Conservation (phyloP, 805 yeast genomes). For the Scheffersomyces spartinae region DNA sequence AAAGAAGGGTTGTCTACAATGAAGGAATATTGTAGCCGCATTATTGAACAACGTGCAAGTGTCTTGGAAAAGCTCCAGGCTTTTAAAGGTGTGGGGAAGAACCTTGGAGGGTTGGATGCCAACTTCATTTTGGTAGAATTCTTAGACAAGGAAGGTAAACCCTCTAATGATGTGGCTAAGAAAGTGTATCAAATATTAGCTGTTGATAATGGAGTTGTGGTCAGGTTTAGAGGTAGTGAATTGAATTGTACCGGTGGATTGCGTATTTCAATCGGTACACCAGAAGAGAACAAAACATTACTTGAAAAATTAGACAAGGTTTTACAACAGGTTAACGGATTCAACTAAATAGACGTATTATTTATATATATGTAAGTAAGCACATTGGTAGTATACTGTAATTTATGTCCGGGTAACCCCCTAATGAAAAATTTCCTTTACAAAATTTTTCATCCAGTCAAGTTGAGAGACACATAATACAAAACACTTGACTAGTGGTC, state of each 20-base stretch:
- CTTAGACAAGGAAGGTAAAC: conserved; percentile 46
- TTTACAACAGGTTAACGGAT: conserved; percentile 9
- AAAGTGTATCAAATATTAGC: conserved; percentile 63
- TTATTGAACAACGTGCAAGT: conserved; percentile 43
- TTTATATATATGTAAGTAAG: too few species aligned
- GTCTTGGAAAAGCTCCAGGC: conserved; percentile 43
- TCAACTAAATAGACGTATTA: too few species aligned
- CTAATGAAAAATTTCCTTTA: too few species aligned
- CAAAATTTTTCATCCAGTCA: too few species aligned
- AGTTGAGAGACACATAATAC: too few species aligned
- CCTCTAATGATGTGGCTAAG: conserved; percentile 59
- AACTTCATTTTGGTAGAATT: conserved; percentile 75
- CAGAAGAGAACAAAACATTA: conserved; percentile 53
- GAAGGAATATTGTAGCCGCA: conserved; percentile 39
- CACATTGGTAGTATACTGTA: too few species aligned
- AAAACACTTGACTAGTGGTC: too few species aligned
- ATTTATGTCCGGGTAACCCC: too few species aligned
- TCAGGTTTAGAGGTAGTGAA: conserved; percentile 86
- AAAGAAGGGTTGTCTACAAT: conserved; percentile 45
- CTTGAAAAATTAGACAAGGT: conserved; percentile 34
- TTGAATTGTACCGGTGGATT: conserved; percentile 81
- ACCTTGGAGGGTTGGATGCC: conserved; percentile 77
- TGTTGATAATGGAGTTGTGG: conserved; percentile 61
- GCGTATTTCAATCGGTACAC: conserved; percentile 81
- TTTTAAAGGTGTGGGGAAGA: conserved; percentile 55